Conservation (phyloP, 2,329 filamentous ascomycete genomes). For the Leptographium radiaticola region DNA sequence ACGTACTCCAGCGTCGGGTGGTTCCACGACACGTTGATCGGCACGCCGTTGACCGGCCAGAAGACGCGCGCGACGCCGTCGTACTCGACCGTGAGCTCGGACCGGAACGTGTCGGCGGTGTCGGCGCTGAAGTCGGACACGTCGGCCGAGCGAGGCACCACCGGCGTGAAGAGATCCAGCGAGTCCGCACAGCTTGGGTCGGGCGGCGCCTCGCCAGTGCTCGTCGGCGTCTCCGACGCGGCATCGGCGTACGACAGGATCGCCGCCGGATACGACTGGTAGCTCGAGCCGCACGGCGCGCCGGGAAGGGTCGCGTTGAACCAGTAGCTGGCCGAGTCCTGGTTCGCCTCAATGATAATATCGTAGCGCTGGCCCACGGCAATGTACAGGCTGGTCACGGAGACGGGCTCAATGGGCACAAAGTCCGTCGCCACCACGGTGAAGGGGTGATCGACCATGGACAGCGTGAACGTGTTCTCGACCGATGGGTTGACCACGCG, state of each 20-base stretch:
- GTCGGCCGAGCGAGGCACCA: constrained; percentile 11
- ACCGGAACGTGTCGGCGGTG: constrained; percentile 6
- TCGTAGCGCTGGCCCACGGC: constrained; percentile 33
- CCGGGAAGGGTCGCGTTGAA: constrained; percentile 24
- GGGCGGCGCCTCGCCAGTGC: constrained; percentile 14
- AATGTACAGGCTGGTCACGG: constrained; percentile 34
- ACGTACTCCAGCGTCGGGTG: constrained; percentile 23
- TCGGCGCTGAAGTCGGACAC: constrained; percentile 9
- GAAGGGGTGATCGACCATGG: constrained; percentile 26
- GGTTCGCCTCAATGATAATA: constrained; percentile 29
- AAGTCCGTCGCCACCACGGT: constrained; percentile 39
- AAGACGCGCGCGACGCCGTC: constrained; percentile 17
- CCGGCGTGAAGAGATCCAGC: constrained; percentile 8
- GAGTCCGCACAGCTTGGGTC: constrained; percentile 12
- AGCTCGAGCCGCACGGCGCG: constrained; percentile 14
- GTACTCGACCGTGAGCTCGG: constrained; percentile 8
- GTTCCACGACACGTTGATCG: constrained; percentile 19
- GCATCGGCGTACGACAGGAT: constrained; percentile 17
- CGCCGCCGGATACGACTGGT: constrained; percentile 16
- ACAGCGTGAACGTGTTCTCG: constrained; percentile 34
- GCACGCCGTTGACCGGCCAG: constrained; percentile 17
- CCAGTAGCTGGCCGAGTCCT: constrained; percentile 26
- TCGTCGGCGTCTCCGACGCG: constrained; percentile 11
- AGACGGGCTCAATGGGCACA: constrained; percentile 36
- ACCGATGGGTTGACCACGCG: constrained; percentile 38